These are phyloP conservation scores for Leccinum subtestaceum DNA, from an alignment of 768 basidiomycete species.

Conservation along the genomic window DNA sequence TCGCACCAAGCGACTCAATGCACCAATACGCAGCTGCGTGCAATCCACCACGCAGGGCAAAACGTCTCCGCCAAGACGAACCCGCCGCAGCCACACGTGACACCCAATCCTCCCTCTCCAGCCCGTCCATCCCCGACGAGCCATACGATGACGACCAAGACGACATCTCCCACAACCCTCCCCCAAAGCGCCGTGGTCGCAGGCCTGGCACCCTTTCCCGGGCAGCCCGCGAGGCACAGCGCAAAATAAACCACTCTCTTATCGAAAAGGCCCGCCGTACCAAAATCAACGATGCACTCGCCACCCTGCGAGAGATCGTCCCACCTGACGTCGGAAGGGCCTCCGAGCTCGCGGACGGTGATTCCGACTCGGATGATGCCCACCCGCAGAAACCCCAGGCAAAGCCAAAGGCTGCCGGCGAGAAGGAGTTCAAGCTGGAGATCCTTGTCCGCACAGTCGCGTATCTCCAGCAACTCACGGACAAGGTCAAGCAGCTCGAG, in stretches of 20 bases:
- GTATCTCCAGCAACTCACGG: constrained; percentile 70
- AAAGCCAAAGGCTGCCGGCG: constrained; percentile 43
- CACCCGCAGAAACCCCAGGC: constrained; percentile 28
- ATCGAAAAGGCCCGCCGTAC: constrained; percentile 93
- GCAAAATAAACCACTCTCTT: constrained; percentile 90
- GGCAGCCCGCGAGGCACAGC: constrained; percentile 77
- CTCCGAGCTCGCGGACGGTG: constrained; percentile 27
- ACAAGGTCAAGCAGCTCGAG: constrained; percentile 49
- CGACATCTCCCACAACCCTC: constrained; percentile 13
- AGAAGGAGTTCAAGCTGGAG: constrained; percentile 92
- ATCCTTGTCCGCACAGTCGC: constrained; percentile 80
- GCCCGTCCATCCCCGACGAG: constrained; percentile 22
- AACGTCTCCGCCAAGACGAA: constrained; percentile 35
- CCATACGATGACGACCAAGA: constrained; percentile 24
- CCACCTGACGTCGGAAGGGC: constrained; percentile 51
- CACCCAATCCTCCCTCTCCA: constrained; percentile 5
- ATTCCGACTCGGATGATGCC: constrained; percentile 33
- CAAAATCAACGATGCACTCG: constrained; percentile 92
- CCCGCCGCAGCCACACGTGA: constrained; percentile 2
- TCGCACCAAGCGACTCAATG: constrained; percentile 24
- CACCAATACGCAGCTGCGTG: constrained; percentile 36
- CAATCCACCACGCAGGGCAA: constrained; percentile 47
- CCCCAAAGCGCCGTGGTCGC: constrained; percentile 62
- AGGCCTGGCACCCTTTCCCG: constrained; percentile 73
- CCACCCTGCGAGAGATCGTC: constrained; percentile 73